Conservation (phyloP, 2,329 filamentous ascomycete genomes). For the Epichloe aotearoae region DNA sequence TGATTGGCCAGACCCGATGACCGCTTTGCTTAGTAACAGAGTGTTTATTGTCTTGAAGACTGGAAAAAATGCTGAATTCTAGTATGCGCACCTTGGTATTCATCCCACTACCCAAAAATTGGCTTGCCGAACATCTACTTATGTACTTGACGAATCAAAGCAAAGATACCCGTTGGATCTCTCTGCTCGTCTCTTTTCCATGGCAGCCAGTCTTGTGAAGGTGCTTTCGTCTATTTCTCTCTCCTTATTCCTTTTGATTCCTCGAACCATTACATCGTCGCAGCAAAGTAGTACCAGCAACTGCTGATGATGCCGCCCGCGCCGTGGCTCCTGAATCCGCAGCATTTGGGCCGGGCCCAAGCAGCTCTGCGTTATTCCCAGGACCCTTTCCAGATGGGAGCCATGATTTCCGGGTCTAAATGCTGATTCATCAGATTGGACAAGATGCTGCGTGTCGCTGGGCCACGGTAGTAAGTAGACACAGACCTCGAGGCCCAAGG, state of each 20-base stretch:
- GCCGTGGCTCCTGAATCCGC: conserved; percentile 22
- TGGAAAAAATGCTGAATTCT: too few species aligned
- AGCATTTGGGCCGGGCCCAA: conserved; percentile 22
- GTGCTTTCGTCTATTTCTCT: too few species aligned
- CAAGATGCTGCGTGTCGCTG: conserved; percentile 18
- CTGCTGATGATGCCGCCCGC: conserved; percentile 22
- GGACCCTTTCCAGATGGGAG: conserved; percentile 10
- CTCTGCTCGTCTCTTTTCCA: too few species aligned
- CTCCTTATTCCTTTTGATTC: neutral
- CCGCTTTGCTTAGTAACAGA: neutral
- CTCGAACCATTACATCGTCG: neutral
- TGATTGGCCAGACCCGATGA: neutral
- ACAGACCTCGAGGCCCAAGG: conserved; percentile 15
- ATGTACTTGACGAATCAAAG: too few species aligned
- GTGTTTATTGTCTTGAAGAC: too few species aligned
- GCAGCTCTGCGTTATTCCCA: conserved; percentile 20
- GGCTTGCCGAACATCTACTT: conserved; percentile 10
- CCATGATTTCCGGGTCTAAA: conserved; percentile 10
- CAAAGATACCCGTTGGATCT: too few species aligned
- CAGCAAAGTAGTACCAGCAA: conserved; percentile 18
- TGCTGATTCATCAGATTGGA: conserved; percentile 11
- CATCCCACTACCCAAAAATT: conserved; percentile 7
- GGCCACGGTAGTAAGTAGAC: conserved; percentile 25
- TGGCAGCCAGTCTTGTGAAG: too few species aligned
- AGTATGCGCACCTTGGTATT: too few species aligned